Conservation (phyloP, 83 land plant genomes). For the Diphasiastrum complanatum region DNA sequence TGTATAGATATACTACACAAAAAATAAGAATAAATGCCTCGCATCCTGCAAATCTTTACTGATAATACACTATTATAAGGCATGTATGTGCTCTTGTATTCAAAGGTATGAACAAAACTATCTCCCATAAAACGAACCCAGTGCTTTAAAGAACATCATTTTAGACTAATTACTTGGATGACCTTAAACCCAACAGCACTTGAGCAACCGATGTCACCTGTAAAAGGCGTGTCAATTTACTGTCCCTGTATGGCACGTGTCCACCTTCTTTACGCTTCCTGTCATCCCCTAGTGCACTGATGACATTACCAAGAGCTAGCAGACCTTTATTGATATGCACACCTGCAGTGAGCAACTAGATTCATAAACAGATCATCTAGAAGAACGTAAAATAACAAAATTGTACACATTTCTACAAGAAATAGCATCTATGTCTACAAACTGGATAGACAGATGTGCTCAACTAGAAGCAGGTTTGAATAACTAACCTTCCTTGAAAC, state of each 20-base stretch:
- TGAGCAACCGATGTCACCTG: too few relatives aligned
- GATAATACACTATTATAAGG: too few relatives aligned
- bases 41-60: too few relatives aligned
- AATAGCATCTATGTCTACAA: neutral
- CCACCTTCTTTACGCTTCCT: constrained; percentile 92
- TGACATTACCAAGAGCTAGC: constrained; percentile 98
- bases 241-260: constrained; percentile 98
- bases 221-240: constrained; percentile 97
- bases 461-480: neutral
- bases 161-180: too few relatives aligned
- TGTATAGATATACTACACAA: too few relatives aligned
- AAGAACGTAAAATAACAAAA: too few relatives aligned
- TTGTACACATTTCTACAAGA: neutral
- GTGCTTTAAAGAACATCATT: too few relatives aligned
- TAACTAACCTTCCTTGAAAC: constrained; percentile 99
- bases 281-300: constrained; percentile 99
- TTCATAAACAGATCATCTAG: neutral
- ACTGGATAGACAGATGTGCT: neutral
- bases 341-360: constrained; percentile 45
- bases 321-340: constrained; percentile 97
- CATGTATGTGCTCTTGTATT: too few relatives aligned
- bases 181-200: too few relatives aligned
- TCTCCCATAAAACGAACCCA: too few relatives aligned
- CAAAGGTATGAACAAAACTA: too few relatives aligned
- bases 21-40: too few relatives aligned